Evolutionary conservation across 192 early-diverging fungal species (phyloP).

Genomic region (Coemansia sp.): DNA sequence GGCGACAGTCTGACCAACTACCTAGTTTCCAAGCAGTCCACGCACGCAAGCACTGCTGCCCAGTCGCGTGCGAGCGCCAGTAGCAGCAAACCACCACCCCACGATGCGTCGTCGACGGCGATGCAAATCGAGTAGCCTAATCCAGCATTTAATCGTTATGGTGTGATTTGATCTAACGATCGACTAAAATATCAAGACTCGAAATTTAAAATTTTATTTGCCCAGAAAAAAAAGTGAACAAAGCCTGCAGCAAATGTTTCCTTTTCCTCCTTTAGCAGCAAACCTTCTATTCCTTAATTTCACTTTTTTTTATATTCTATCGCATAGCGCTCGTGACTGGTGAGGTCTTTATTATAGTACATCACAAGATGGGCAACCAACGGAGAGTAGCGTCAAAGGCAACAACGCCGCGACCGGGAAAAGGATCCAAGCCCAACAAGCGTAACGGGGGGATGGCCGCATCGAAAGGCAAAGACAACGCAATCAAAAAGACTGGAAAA

Average conservation of each 20-base stretch:
- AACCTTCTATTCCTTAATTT: background rate
- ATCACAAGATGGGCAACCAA: slow-evolving; percentile 18
- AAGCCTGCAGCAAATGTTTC: background rate
- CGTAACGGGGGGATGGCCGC: background rate
- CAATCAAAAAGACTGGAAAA: background rate
- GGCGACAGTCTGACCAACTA: slow-evolving; percentile 28
- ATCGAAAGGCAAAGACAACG: background rate
- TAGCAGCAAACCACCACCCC: slow-evolving; percentile 1
- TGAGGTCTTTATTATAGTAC: background rate
- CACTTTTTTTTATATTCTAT: background rate
- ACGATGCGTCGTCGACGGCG: background rate
- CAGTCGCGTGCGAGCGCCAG: slow-evolving; percentile 8
- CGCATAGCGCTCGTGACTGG: background rate
- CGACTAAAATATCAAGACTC: background rate
- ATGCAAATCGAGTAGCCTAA: background rate
- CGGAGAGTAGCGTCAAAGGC: slow-evolving; percentile 21
- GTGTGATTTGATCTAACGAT: background rate
- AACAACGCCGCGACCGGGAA: slow-evolving; percentile 11
- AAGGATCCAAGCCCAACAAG: slow-evolving; percentile 2
- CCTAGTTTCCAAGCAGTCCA: slow-evolving; percentile 19
- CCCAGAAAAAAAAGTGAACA: background rate
- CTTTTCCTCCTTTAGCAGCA: slow-evolving; percentile 3
- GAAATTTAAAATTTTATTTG: background rate
- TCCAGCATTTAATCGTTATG: background rate
- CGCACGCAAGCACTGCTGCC: slow-evolving; percentile 1